A percentile compares a stretch with the other conserved stretches of the same genome.
phyloP scores from a whole-genome alignment of 257 asterid species.

The Prunella vulgaris region DNA sequence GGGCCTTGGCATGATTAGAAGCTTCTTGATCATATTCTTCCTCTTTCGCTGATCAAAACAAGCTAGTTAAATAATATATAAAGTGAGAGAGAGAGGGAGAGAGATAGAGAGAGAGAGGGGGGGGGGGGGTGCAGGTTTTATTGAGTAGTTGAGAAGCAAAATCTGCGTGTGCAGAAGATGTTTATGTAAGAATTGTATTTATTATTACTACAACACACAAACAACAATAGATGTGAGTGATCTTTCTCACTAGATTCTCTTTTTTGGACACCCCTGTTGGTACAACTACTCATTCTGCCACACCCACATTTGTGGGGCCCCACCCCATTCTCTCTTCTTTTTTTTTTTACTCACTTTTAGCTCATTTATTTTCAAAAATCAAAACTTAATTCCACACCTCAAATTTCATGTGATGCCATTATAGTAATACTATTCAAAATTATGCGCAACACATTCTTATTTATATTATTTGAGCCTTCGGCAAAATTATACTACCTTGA shows the following conservation, averaged over 20 bases:
- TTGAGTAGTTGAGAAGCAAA: conserved; percentile 61
- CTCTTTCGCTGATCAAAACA: background rate
- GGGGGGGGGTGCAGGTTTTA: conserved; percentile 7
- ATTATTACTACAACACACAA: conserved; percentile 18
- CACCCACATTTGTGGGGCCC: conserved; percentile 26
- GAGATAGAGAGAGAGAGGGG: background rate
- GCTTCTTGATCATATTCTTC: background rate
- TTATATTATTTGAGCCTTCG: background rate
- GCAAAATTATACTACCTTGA: no score
- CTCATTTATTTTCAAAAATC: background rate
- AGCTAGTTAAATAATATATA: background rate
- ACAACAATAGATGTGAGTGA: conserved; percentile 22
- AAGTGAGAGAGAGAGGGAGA: background rate
- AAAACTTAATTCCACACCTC: background rate
- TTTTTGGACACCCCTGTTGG: conserved; percentile 24
- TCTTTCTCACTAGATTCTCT: conserved; percentile 54
- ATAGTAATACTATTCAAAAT: background rate
- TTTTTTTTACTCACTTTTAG: background rate
- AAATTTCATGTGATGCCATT: background rate
- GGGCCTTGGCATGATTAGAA: background rate
- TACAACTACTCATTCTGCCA: conserved; percentile 33
- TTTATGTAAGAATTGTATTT: conserved; percentile 16
- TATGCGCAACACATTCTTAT: background rate
- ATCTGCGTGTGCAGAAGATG: conserved; percentile 36
- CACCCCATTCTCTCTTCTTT: background rate